Evolutionary conservation across 306 rosid genomes (phyloP).

Genomic region (Quillaja saponaria): DNA sequence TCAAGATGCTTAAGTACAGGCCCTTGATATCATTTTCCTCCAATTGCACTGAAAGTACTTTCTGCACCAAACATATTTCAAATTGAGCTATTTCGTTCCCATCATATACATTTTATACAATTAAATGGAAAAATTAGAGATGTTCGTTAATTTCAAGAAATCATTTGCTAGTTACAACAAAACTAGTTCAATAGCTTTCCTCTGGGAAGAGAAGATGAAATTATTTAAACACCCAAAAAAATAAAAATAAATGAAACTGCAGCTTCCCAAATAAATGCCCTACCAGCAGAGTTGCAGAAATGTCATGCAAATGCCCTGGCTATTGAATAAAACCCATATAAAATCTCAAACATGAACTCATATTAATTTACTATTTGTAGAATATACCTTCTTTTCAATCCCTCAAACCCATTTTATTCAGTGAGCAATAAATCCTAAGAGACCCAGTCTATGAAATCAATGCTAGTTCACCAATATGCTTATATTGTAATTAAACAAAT

Average conservation of each 20-base stretch:
- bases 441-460: background rate
- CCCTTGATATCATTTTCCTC: slow-evolving; percentile 50
- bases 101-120: slow-evolving; percentile 12
- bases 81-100: slow-evolving; percentile 19
- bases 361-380: background rate
- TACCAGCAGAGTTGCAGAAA: background rate
- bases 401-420: background rate
- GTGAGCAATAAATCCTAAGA: background rate
- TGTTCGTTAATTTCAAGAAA: background rate
- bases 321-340: background rate
- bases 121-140: slow-evolving; percentile 1
- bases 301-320: background rate
- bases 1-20: slow-evolving; percentile 44
- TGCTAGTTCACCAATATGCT: too few species aligned
- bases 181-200: background rate
- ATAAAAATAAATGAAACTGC: slow-evolving; percentile 4
- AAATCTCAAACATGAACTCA: background rate
- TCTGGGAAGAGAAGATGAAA: background rate
- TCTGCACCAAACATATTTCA: slow-evolving; percentile 68
- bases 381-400: background rate
- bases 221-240: too few species aligned
- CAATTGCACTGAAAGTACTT: slow-evolving; percentile 39
- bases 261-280: background rate
- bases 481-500: too few species aligned
- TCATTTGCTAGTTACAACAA: background rate